These are phyloP conservation scores for Suillus luteus DNA, from an alignment of 768 basidiomycete species.

Conservation along the genomic window DNA sequence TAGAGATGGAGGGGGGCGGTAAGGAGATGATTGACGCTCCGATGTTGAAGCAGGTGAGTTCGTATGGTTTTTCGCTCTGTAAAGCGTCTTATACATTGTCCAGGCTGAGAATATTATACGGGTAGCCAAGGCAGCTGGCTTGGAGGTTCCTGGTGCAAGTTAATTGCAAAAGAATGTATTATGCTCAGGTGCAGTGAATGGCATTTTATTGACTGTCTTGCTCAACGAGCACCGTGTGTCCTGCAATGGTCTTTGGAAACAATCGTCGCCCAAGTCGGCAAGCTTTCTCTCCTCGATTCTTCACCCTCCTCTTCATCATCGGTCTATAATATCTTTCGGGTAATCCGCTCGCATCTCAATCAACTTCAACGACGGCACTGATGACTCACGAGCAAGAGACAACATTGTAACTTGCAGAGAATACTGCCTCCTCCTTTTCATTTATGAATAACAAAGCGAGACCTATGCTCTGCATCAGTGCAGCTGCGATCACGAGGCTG, in stretches of 20 bases:
- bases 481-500: not conserved
- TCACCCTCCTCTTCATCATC: not conserved
- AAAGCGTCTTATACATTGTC: constrained; percentile 4
- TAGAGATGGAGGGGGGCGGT: constrained; percentile 54
- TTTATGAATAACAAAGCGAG: not conserved
- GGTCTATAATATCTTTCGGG: not conserved
- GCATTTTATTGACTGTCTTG: not conserved
- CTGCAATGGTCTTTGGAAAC: not conserved
- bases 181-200: not conserved
- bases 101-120: constrained; percentile 55
- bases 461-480: not conserved
- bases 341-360: not conserved
- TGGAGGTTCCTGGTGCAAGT: constrained; percentile 50
- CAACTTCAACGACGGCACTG: not conserved
- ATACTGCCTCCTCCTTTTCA: not conserved
- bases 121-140: constrained; percentile 54
- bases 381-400: not conserved
- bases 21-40: constrained; percentile 91
- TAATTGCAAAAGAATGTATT: constrained; percentile 13
- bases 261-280: not conserved
- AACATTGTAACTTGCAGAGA: not conserved
- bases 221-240: not conserved
- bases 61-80: constrained; percentile 4
- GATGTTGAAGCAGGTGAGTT: constrained; percentile 77
- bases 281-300: not conserved